Evolutionary conservation across 768 basidiomycete genomes (phyloP), one percentile per base, ranked within the genome.

Genomic region (Boletus subcaerulescens): DNA sequence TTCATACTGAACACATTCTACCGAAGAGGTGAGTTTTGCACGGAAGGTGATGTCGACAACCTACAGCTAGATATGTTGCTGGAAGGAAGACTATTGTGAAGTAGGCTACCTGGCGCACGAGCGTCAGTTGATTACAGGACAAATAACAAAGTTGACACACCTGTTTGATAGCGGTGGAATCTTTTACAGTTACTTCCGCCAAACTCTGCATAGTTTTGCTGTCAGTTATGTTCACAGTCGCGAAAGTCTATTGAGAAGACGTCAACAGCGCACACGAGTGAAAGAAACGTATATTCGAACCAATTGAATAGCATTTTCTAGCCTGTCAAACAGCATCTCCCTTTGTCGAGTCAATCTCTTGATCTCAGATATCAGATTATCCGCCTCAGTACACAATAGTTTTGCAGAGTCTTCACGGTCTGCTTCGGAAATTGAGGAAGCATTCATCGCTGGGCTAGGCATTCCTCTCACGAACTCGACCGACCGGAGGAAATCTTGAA

Each of bases 71-170:
- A 35, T 80, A 82, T 12, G 75, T 72, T 11, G 79, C 77, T 2
- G 84, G 83, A 18, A 85, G 71, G 65, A 83, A 86, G 29, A 80
- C 53, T 79, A 81, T 80, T 0, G 83, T 78, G 8, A 86, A 63
- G 53, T 82, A 83, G 0, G 78, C 71, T 31, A 85, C 75, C 64
- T 82, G 36, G 77, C 53, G 7, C 18, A 32, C 15, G 4, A 11
- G 20, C 17, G 14, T 68, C 13, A 66, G 41, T 31, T 4, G 11
- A 38, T n/a, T 18, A 11, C 22, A 20, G 26, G 26, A 24, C 11
- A 44, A 26, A 42, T 32, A 44, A 42, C 2, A 26, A 22, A 24
- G 36, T 18, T 4, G 7, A 14, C 59, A 17, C 32, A 35, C 66
- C 62, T 60, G 68, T 42, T 73, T 65, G 26, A 65, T 20, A 24